Percentiles rank a stretch among this genome's conserved stretches.
Evolutionary conservation across 257 asterid genomes (phyloP).

Genomic region (Cordia subcordata): DNA sequence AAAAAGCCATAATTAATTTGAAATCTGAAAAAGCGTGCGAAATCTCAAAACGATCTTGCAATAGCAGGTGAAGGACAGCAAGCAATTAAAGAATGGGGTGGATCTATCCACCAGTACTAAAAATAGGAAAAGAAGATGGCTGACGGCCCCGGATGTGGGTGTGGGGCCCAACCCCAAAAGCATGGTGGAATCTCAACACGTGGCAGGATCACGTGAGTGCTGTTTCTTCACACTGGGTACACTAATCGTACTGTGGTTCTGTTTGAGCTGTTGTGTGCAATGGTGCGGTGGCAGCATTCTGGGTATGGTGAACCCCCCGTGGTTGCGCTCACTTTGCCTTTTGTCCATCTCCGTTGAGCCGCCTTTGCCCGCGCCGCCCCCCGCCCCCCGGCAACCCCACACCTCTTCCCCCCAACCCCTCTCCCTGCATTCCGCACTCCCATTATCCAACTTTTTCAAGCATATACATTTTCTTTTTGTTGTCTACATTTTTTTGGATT

Average conservation of each 20-base stretch:
- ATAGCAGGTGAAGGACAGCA: conserved; percentile 5
- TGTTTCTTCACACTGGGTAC: neutral
- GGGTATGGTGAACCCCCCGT: neutral
- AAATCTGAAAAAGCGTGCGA: too few relatives aligned
- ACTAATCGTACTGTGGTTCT: neutral
- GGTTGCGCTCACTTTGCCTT: neutral
- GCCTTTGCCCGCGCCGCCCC: conserved; percentile 9
- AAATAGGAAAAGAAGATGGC: conserved; percentile 22
- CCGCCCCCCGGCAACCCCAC: conserved; percentile 12
- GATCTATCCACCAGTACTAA: conserved; percentile 12
- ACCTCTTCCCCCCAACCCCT: neutral
- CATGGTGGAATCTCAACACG: conserved; percentile 16
- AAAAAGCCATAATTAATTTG: too few relatives aligned
- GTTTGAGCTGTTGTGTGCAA: neutral
- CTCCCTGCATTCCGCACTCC: neutral
- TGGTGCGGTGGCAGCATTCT: too few relatives aligned
- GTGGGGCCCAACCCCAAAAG: neutral
- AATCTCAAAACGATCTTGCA: too few relatives aligned
- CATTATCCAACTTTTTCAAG: too few relatives aligned
- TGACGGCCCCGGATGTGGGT: conserved; percentile 3
- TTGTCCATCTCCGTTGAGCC: conserved; percentile 10
- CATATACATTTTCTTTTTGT: too few relatives aligned
- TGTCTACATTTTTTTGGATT: too few relatives aligned
- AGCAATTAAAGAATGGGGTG: too few relatives aligned
- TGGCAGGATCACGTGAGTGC: conserved; percentile 22